A percentile compares a stretch with the other conserved stretches of the same genome.
These are phyloP conservation scores for Microbotryum intermedium DNA, from an alignment of 1,284 basidiomycete genomes.

Conservation along the genomic window DNA sequence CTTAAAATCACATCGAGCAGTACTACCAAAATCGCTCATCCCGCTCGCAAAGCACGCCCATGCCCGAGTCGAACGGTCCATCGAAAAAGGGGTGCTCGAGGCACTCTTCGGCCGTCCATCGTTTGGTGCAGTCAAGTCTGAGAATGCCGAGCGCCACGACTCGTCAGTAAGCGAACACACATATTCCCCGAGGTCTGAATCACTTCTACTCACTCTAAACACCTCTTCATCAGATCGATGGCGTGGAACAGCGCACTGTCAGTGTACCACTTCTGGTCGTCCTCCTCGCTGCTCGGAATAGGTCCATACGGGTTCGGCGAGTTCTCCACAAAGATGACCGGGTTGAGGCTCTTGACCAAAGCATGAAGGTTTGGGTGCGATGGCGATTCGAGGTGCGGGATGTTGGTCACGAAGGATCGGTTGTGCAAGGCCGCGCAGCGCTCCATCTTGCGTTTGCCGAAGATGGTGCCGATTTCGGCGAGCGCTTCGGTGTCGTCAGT, in stretches of 20 bases:
- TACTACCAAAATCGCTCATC: too few species aligned
- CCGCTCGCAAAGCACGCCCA: neutral
- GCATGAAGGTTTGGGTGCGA: slow-evolving; percentile 57
- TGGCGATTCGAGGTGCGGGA: slow-evolving; percentile 60
- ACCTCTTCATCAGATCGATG: slow-evolving; percentile 60
- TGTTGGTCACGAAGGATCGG: slow-evolving; percentile 74
- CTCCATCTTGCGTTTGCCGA: slow-evolving; percentile 78
- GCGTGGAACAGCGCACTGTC: slow-evolving; percentile 53
- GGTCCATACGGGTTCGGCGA: slow-evolving; percentile 31
- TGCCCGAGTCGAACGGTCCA: slow-evolving; percentile 21
- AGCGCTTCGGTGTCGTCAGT: slow-evolving; percentile 91
- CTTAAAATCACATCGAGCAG: too few species aligned
- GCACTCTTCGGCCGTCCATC: slow-evolving; percentile 65
- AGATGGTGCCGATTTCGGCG: slow-evolving; percentile 84
- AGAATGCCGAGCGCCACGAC: neutral
- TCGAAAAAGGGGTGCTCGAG: slow-evolving; percentile 67
- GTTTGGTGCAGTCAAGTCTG: slow-evolving; percentile 48
- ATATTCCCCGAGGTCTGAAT: neutral
- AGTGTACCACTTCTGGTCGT: slow-evolving; percentile 43
- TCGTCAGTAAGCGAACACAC: neutral
- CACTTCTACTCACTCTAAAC: slow-evolving; percentile 54
- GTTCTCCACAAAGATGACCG: slow-evolving; percentile 48
- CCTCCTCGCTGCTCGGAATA: slow-evolving; percentile 12
- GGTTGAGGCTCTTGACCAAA: slow-evolving; percentile 69
- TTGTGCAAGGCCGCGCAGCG: slow-evolving; percentile 79